Percentiles rank a stretch among this genome's conserved stretches.
These are phyloP conservation scores for Sordariomycetes sp. DNA, from an alignment of 2,329 filamentous ascomycete species.

Conservation along the genomic window DNA sequence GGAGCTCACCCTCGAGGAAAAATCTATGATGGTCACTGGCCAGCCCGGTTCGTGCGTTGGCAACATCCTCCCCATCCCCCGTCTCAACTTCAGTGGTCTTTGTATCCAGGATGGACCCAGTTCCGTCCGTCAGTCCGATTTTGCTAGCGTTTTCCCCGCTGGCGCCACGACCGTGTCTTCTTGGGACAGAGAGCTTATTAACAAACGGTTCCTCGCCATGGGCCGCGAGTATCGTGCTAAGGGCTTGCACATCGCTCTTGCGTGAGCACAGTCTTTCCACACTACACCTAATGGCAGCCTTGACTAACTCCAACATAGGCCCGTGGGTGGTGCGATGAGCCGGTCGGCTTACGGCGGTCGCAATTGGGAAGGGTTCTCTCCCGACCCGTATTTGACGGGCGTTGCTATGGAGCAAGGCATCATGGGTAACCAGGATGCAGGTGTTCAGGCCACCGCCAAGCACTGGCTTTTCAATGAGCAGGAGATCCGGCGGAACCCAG, in stretches of 20 bases:
- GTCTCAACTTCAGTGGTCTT: constrained; percentile 26
- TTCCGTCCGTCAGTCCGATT: constrained; percentile 20
- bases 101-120: constrained; percentile 24
- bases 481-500: constrained; percentile 57
- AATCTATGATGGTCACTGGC: constrained; percentile 67
- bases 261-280: constrained; percentile 19
- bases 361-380: constrained; percentile 44
- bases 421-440: constrained; percentile 22
- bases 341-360: constrained; percentile 46
- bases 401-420: constrained; percentile 33
- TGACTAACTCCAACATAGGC: constrained; percentile 15
- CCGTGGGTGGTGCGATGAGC: constrained; percentile 56
- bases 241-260: constrained; percentile 66
- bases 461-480: constrained; percentile 67
- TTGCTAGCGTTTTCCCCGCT: constrained; percentile 28
- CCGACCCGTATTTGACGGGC: constrained; percentile 46
- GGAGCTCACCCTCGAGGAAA: constrained; percentile 60
- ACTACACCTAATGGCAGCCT: too few relatives aligned
- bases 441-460: constrained; percentile 41
- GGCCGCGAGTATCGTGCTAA: constrained; percentile 63
- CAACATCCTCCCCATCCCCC: constrained; percentile 22
- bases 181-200: constrained; percentile 56
- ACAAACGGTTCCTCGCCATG: constrained; percentile 58
- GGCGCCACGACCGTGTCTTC: constrained; percentile 49
- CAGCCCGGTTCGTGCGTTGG: constrained; percentile 21